Percentiles rank a stretch among this genome's conserved stretches.
phyloP scores from a whole-genome alignment of 306 rosid species.

The Sicyos edulis region DNA sequence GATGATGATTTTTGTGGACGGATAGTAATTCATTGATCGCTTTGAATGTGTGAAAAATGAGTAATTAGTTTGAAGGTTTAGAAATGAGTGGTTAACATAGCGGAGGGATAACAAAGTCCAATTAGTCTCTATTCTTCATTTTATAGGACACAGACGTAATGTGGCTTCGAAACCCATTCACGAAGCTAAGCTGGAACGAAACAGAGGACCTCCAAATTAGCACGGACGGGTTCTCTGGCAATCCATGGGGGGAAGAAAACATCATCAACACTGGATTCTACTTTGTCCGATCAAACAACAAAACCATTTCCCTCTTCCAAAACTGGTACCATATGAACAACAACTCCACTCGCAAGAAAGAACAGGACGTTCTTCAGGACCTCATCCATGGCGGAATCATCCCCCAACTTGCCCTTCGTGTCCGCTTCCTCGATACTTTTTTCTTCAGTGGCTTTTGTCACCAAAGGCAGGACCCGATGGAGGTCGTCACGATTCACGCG shows the following conservation, averaged over 20 bases:
- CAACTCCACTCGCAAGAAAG: slow-evolving; percentile 20
- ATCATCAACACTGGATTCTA: slow-evolving; percentile 70
- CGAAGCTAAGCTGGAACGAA: slow-evolving; percentile 39
- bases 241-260: slow-evolving; percentile 38
- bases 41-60: too few relatives aligned
- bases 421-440: slow-evolving; percentile 1
- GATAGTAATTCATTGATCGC: too few relatives aligned
- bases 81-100: too few relatives aligned
- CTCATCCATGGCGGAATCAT: slow-evolving; percentile 10
- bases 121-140: too few relatives aligned
- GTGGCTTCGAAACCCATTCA: slow-evolving; percentile 76
- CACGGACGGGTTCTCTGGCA: slow-evolving; percentile 33
- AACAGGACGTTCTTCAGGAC: slow-evolving; percentile 14
- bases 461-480: neutral
- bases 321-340: slow-evolving; percentile 47
- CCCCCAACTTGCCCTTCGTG: neutral
- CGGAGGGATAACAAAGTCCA: too few relatives aligned
- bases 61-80: too few relatives aligned
- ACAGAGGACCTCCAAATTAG: slow-evolving; percentile 65
- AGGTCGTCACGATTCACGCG: slow-evolving; percentile 19
- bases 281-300: slow-evolving; percentile 53
- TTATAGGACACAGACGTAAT: slow-evolving; percentile 64
- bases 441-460: slow-evolving; percentile 23
- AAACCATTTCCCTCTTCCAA: slow-evolving; percentile 50
- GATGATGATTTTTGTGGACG: too few relatives aligned